Evolutionary conservation across 139 green algal genomes (phyloP).

Genomic region (Picochlorum sp.): DNA sequence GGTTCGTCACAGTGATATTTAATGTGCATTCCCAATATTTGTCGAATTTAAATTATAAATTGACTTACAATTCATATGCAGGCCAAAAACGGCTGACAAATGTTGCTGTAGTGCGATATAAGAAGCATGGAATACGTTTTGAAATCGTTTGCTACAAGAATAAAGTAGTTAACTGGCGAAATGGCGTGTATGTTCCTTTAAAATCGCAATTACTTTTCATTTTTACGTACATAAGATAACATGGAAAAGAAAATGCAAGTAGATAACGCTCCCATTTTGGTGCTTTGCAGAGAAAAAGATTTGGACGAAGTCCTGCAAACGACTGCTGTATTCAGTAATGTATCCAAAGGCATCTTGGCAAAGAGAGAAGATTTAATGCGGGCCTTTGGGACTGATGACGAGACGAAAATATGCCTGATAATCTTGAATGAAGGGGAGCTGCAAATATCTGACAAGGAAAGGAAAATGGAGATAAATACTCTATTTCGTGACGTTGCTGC

Average conservation of each 20-base stretch:
- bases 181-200: constrained; percentile 47
- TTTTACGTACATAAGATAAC: neutral
- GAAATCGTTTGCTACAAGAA: constrained; percentile 99
- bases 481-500: constrained; percentile 79
- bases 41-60: neutral
- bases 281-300: constrained; percentile 81
- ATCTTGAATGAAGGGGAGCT: constrained; percentile 88
- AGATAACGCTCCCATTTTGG: neutral
- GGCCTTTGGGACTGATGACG: constrained; percentile 85
- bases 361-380: constrained; percentile 76
- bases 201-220: neutral
- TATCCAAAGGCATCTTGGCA: constrained; percentile 87
- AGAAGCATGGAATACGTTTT: constrained; percentile 86
- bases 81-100: constrained; percentile 98
- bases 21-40: neutral
- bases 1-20: constrained; percentile 9
- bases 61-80: constrained; percentile 33
- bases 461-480: constrained; percentile 67
- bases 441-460: constrained; percentile 94
- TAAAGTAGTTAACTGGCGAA: constrained; percentile 87
- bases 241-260: neutral
- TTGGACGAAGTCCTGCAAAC: constrained; percentile 96
- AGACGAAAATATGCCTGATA: constrained; percentile 64
- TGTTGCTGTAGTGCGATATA: constrained; percentile 86
- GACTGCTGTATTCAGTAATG: constrained; percentile 87